These are phyloP conservation scores for Starmerella vaccinii DNA, from an alignment of 805 yeast species.

Conservation along the genomic window DNA sequence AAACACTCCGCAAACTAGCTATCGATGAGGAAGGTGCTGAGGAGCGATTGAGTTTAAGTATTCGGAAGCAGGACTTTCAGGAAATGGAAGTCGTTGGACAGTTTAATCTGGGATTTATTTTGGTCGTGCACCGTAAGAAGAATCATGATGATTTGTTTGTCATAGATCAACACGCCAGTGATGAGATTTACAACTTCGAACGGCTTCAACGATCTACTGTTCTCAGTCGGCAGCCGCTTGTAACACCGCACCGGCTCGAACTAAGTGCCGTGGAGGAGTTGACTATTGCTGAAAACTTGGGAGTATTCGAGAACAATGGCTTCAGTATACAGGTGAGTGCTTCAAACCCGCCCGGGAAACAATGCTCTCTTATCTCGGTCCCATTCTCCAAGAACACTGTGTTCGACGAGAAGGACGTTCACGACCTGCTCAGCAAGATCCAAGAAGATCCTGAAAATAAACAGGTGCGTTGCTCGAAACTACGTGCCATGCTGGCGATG, in stretches of 20 bases:
- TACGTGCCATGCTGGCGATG: slow-evolving; percentile 80
- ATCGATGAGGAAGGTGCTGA: slow-evolving; percentile 46
- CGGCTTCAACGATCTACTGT: slow-evolving; percentile 44
- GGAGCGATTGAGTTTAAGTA: slow-evolving; percentile 45
- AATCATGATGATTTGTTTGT: slow-evolving; percentile 57
- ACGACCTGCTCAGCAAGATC: slow-evolving; percentile 63
- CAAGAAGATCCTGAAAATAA: slow-evolving; percentile 43
- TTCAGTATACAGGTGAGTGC: slow-evolving; percentile 49
- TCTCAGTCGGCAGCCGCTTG: slow-evolving; percentile 62
- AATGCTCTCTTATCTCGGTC: slow-evolving; percentile 47
- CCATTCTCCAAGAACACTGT: slow-evolving; percentile 65
- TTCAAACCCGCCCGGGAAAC: slow-evolving; percentile 44
- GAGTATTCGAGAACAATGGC: slow-evolving; percentile 63
- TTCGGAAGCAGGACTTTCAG: slow-evolving; percentile 61
- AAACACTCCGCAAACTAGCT: slow-evolving; percentile 27
- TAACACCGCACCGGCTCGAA: slow-evolving; percentile 47
- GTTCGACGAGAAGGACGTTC: slow-evolving; percentile 55
- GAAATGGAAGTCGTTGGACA: slow-evolving; percentile 81
- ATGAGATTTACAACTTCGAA: slow-evolving; percentile 89
- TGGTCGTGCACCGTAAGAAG: slow-evolving; percentile 43
- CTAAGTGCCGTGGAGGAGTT: slow-evolving; percentile 72
- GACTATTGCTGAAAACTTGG: slow-evolving; percentile 49
- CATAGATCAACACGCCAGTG: slow-evolving; percentile 95
- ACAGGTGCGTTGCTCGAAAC: slow-evolving; percentile 56
- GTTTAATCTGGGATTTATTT: slow-evolving; percentile 88